These are phyloP conservation scores for Rhynchospora pubera DNA, from an alignment of 176 grass and related monocot genomes.

Conservation along the genomic window DNA sequence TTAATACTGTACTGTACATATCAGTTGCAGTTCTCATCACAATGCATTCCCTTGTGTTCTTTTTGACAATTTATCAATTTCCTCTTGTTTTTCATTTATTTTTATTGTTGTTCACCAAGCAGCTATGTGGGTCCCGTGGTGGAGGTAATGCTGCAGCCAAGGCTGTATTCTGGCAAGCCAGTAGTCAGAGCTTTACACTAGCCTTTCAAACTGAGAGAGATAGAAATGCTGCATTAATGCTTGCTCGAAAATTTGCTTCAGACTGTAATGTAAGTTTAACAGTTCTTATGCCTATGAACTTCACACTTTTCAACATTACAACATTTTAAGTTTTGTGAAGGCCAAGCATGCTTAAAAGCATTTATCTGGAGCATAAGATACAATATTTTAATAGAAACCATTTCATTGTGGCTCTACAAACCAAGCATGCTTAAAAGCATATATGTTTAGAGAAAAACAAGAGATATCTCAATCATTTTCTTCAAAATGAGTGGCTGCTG, in stretches of 20 bases:
- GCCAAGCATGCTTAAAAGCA: not conserved
- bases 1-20: not conserved
- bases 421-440: not conserved
- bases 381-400: not conserved
- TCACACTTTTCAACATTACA: not conserved
- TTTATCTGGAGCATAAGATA: not conserved
- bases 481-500: not conserved
- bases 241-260: constrained; percentile 81
- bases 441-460: not conserved
- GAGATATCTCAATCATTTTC: not conserved
- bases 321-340: not conserved
- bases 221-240: constrained; percentile 77
- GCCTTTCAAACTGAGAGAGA: constrained; percentile 89
- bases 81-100: constrained; percentile 1
- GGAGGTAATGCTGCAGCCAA: constrained; percentile 64
- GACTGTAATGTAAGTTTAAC: constrained; percentile 66
- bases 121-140: constrained; percentile 83
- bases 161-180: constrained; percentile 82
- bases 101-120: constrained; percentile 19
- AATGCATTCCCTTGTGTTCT: not conserved
- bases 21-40: not conserved
- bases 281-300: not conserved
- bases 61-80: constrained; percentile 24
- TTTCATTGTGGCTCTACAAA: not conserved
- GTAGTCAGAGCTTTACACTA: constrained; percentile 53